Evolutionary conservation across 1,284 basidiomycete species (phyloP).

Genomic region (Cutaneotrichosporon cavernicola): DNA sequence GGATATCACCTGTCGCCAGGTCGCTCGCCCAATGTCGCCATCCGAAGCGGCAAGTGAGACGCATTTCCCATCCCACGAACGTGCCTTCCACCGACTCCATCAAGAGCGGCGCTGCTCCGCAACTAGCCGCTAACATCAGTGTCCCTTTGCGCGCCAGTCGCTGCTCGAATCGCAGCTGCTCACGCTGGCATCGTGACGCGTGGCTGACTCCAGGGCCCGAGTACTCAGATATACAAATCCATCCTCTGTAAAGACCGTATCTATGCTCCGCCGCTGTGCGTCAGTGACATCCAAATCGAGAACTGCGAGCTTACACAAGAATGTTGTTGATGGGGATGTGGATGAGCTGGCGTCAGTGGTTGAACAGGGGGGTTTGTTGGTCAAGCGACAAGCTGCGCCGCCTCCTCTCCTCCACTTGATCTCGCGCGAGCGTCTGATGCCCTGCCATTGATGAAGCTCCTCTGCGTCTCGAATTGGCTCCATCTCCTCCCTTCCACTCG

Average conservation of each 20-base stretch:
- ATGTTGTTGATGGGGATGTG: slow-evolving; percentile 97
- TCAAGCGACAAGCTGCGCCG: not conserved
- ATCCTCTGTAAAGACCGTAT: slow-evolving; percentile 12
- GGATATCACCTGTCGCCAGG: not conserved
- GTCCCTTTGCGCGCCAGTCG: not conserved
- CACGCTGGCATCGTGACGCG: not conserved
- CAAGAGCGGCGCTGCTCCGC: not conserved
- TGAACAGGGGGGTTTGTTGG: not conserved
- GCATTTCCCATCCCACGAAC: not conserved
- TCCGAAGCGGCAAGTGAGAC: not conserved
- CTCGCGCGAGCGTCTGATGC: no score
- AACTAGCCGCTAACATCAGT: not conserved
- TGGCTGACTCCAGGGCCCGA: not conserved
- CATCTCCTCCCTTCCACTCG: no score
- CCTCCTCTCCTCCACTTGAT: no score
- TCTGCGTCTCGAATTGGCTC: no score
- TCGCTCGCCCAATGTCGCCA: not conserved
- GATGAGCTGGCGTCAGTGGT: slow-evolving; percentile 44
- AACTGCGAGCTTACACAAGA: slow-evolving; percentile 69
- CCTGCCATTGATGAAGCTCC: no score
- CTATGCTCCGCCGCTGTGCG: slow-evolving; percentile 26
- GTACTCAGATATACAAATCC: slow-evolving; percentile 21
- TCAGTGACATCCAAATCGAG: slow-evolving; percentile 4
- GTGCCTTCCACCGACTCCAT: not conserved
- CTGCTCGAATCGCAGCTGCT: not conserved